Percentiles rank a stretch among this genome's conserved stretches.
phyloP scores from a whole-genome alignment of 176 grass and related monocot genomes.

The Carex kokanica region DNA sequence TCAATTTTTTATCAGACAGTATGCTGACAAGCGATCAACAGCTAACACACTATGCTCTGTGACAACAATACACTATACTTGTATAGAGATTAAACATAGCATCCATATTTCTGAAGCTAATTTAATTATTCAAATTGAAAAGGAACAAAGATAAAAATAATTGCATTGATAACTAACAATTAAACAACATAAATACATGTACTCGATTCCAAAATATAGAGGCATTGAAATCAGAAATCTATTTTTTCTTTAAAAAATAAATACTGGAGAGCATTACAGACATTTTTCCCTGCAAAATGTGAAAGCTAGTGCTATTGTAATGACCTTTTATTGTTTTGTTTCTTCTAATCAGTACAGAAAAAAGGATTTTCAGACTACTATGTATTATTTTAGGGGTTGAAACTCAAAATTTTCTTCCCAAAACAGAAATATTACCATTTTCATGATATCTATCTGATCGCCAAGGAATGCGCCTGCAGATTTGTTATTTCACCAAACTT shows the following conservation, averaged over 20 bases:
- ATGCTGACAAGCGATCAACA: not conserved
- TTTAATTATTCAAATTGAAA: not conserved
- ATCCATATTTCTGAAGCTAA: not conserved
- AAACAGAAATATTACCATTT: not conserved
- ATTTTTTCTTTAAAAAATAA: not conserved
- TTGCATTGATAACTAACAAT: not conserved
- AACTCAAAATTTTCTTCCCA: not conserved
- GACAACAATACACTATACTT: not conserved
- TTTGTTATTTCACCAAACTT: constrained; percentile 50
- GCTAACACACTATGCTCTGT: not conserved
- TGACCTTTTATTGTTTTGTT: not conserved
- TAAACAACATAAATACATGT: not conserved
- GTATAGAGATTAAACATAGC: not conserved
- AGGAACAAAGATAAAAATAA: not conserved
- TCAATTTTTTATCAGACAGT: not conserved
- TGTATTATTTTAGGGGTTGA: not conserved
- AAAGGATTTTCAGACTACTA: not conserved
- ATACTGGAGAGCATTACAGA: not conserved
- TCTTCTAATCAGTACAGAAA: not conserved
- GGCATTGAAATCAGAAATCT: not conserved
- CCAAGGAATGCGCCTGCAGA: constrained; percentile 43
- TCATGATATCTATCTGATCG: constrained; percentile 31
- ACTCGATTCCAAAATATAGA: not conserved
- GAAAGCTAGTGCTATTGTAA: not conserved
- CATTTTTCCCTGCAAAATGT: not conserved